Base-by-base conservation (phyloP, 129 eudicot species). In the Ambrosia artemisiifolia region DNA sequence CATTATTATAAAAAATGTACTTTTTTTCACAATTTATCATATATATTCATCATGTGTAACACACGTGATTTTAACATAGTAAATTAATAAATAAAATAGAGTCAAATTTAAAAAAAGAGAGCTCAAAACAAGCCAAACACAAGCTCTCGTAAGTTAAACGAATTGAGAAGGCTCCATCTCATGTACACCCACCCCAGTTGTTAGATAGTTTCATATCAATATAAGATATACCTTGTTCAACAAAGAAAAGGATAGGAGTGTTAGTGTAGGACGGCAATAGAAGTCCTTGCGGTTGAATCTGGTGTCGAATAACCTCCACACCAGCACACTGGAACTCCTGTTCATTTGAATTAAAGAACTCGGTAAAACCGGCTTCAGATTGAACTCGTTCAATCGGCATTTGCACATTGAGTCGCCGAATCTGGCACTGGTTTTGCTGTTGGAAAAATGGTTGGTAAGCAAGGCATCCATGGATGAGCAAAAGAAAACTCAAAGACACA, bases 241-340 rank as follows among this genome's bases (percentile, higher is more conserved):
- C 63, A 42, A 81, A 91, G 73, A 69, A 65, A 8, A 87, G 83
- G 36, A 81, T 67, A 35, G 97, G 95, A 6, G 86, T 67, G 71
- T 74, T 87, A 8, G 73, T 78, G 72, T 87, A 91, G 30, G 81
- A 67, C 36, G 95, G 95, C 82, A 87, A 73, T 47, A 87, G 76
- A 16, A 91, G 85, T 2, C 88, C 91, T 34, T 67, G 61, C 0
- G 85, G 83, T 11, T 81, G 80, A 13, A 91, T 76, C 19, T 56
- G 65, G 70, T 80, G 87, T 50, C 95, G 85, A 38, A 79, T 59
- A n/a, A 83, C 71, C 8, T 83, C 62, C 0, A 80, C 95, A 8
- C 95, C 89, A 62, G 96, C 85, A 30, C 96, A 87, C 69, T 62
- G 79, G 77, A 83, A 80, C 75, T 87, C 85, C n/a, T 85, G 78